phyloP scores from a whole-genome alignment of 2,329 filamentous ascomycete genomes.

The Didymella exigua region DNA sequence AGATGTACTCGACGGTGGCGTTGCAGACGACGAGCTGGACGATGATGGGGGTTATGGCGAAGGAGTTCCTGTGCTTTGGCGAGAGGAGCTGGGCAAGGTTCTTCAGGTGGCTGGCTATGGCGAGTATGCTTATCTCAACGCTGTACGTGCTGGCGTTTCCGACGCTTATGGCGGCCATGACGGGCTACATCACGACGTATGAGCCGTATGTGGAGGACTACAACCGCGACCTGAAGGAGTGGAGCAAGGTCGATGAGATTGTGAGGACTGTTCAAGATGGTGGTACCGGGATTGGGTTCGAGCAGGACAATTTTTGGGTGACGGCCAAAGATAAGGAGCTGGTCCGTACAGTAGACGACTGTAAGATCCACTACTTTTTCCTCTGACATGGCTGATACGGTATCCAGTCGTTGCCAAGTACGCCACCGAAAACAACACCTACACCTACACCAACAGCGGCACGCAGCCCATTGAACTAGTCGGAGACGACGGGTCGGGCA shows the following conservation, averaged over 20 bases:
- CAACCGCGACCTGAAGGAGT: conserved; percentile 34
- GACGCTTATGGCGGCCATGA: conserved; percentile 48
- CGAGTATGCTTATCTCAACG: conserved; percentile 40
- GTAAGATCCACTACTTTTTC: conserved; percentile 18
- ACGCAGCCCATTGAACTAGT: background rate
- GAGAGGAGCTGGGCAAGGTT: conserved; percentile 30
- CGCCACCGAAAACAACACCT: background rate
- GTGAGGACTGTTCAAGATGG: conserved; percentile 25
- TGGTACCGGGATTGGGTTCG: conserved; percentile 24
- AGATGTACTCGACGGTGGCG: conserved; percentile 37
- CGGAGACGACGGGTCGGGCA: background rate
- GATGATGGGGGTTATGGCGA: conserved; percentile 41
- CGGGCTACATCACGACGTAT: conserved; percentile 46
- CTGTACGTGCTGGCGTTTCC: conserved; percentile 46
- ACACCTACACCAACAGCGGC: background rate
- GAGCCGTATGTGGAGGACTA: conserved; percentile 37
- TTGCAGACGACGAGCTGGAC: conserved; percentile 37
- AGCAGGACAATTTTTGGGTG: conserved; percentile 18
- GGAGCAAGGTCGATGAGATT: conserved; percentile 22
- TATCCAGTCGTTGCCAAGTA: background rate
- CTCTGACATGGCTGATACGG: background rate
- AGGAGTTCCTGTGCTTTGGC: conserved; percentile 36
- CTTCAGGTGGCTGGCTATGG: conserved; percentile 42
- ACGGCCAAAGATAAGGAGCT: conserved; percentile 16
- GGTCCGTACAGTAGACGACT: conserved; percentile 17